Percentiles rank a stretch among this genome's conserved stretches.
These are phyloP conservation scores for Pestalotiopsis sp. DNA, from an alignment of 2,329 filamentous ascomycete genomes.

Conservation along the genomic window DNA sequence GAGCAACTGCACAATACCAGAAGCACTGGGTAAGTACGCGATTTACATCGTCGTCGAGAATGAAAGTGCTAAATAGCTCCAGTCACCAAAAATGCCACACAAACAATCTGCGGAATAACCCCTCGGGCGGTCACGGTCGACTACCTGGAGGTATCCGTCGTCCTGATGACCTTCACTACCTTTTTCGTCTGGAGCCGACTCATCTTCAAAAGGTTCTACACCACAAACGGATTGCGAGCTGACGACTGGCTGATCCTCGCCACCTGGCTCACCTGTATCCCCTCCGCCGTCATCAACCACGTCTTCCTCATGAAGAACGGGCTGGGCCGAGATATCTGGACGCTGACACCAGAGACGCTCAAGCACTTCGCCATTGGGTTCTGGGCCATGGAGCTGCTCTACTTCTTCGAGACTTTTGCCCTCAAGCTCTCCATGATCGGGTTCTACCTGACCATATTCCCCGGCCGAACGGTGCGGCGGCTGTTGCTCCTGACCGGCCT, in stretches of 20 bases:
- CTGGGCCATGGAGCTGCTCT: constrained; percentile 23
- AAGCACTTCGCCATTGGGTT: constrained; percentile 27
- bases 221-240: neutral
- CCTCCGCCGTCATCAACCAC: neutral
- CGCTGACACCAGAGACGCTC: constrained; percentile 21
- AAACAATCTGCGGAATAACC: constrained; percentile 16
- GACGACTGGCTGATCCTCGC: constrained; percentile 10
- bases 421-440: constrained; percentile 32
- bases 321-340: constrained; percentile 7
- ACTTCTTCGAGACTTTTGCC: constrained; percentile 29
- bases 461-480: constrained; percentile 26
- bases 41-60: neutral
- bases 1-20: constrained; percentile 12
- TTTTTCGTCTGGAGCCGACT: constrained; percentile 15
- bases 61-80: neutral
- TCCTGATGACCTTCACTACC: constrained; percentile 13
- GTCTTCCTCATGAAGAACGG: neutral
- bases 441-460: constrained; percentile 33
- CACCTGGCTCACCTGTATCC: neutral
- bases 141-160: constrained; percentile 14
- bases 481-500: constrained; percentile 12
- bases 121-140: constrained; percentile 12
- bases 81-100: constrained; percentile 21
- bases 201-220: constrained; percentile 15
- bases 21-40: constrained; percentile 11